Conservation (phyloP, 345 rosid genomes). For the Microcos paniculata region DNA sequence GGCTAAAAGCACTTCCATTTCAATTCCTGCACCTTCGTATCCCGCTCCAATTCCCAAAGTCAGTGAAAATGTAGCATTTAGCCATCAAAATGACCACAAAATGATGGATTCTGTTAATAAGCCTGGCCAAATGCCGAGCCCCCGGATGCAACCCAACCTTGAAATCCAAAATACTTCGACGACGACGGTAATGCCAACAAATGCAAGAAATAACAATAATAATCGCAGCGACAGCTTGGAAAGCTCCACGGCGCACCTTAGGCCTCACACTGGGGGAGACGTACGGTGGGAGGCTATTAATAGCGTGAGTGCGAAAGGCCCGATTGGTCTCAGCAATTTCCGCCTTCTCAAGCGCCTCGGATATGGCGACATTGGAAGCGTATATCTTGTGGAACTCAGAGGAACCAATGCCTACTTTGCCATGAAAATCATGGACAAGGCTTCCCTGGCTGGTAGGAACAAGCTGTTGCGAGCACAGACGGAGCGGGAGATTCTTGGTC, state of each 20-base stretch:
- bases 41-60: not conserved
- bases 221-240: conserved; percentile 69
- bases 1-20: not conserved
- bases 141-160: conserved; percentile 26
- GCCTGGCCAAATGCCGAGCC: conserved; percentile 37
- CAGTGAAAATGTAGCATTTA: conserved; percentile 33
- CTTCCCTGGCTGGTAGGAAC: conserved; percentile 86
- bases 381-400: conserved; percentile 62
- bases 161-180: conserved; percentile 24
- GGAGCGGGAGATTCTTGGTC: conserved; percentile 66
- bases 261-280: conserved; percentile 93
- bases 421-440: conserved; percentile 77
- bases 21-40: not conserved
- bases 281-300: conserved; percentile 86
- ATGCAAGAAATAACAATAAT: not conserved
- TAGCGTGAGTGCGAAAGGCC: conserved; percentile 38
- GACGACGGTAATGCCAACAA: conserved; percentile 20
- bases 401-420: conserved; percentile 72
- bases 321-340: conserved; percentile 70
- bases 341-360: conserved; percentile 84
- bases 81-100: conserved; percentile 34
- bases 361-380: conserved; percentile 87
- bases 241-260: conserved; percentile 54
- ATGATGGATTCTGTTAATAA: conserved; percentile 43
- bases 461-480: conserved; percentile 71